Percentiles rank a stretch among this genome's conserved stretches.
Evolutionary conservation across 345 rosid species (phyloP).

Genomic region (Mercurialis annua): DNA sequence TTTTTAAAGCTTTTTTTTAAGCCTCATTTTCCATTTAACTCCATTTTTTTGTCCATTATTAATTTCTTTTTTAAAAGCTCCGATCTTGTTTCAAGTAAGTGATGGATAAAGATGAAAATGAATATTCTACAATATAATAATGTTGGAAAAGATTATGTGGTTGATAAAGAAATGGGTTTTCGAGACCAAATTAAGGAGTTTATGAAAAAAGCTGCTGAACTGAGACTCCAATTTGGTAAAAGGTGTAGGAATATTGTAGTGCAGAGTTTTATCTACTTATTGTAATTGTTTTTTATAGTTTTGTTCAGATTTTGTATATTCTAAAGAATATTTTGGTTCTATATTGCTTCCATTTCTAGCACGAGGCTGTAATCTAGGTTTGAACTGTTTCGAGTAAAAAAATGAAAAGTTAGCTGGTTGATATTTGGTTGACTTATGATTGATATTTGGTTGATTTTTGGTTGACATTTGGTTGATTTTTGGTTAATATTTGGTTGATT

Average conservation of each 20-base stretch:
- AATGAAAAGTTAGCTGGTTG: too few species aligned
- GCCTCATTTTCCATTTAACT: background rate
- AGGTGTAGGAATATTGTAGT: constrained; percentile 57
- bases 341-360: too few species aligned
- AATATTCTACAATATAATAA: constrained; percentile 1
- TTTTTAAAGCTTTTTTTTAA: background rate
- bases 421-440: too few species aligned
- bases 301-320: too few species aligned
- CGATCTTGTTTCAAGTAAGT: too few species aligned
- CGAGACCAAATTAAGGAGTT: constrained; percentile 49
- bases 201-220: constrained; percentile 45
- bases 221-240: constrained; percentile 52
- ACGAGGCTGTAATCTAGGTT: too few species aligned
- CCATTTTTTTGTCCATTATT: background rate
- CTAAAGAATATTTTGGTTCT: too few species aligned
- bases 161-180: constrained; percentile 24
- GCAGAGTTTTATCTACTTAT: constrained; percentile 58
- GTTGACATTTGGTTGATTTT: too few species aligned
- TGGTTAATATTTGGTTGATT: too few species aligned
- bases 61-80: background rate
- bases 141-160: constrained; percentile 7
- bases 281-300: too few species aligned
- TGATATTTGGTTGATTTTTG: too few species aligned
- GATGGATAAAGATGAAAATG: constrained; percentile 9
- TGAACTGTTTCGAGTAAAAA: too few species aligned